These are phyloP conservation scores for Candida lessepsii DNA, from an alignment of 805 yeast genomes.

Conservation along the genomic window DNA sequence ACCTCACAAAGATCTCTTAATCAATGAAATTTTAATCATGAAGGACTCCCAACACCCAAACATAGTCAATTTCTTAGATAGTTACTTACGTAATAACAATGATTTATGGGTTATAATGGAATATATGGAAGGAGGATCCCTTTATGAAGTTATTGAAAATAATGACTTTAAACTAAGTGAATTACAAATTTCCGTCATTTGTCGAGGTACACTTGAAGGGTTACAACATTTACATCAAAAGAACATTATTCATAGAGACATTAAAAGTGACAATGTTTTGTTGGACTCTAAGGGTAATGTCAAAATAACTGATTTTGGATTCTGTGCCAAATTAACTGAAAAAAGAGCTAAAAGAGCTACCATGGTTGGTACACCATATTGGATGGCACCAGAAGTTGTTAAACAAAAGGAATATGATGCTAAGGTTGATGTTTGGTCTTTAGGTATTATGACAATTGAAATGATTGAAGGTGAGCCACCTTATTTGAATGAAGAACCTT, in stretches of 20 bases:
- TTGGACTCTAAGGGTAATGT: conserved; percentile 44
- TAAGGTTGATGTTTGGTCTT: conserved; percentile 79
- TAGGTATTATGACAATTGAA: conserved; percentile 83
- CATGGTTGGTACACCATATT: conserved; percentile 86
- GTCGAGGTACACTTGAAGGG: conserved; percentile 88
- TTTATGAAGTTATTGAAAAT: conserved; percentile 93
- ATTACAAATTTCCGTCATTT: conserved; percentile 87
- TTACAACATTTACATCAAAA: conserved; percentile 87
- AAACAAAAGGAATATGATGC: conserved; percentile 78
- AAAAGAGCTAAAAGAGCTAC: conserved; percentile 73
- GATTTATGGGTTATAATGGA: conserved; percentile 99
- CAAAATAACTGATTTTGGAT: conserved; percentile 47
- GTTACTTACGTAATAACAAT: conserved; percentile 72
- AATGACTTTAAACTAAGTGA: conserved; percentile 71
- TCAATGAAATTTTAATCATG: conserved; percentile 95
- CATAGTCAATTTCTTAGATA: conserved; percentile 91
- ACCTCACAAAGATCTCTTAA: conserved; percentile 91
- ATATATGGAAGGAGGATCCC: conserved; percentile 97
- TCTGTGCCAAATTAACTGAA: conserved; percentile 73
- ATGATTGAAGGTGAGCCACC: conserved; percentile 90
- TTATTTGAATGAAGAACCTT: conserved; percentile 74
- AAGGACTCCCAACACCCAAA: conserved; percentile 92
- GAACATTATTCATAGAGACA: conserved; percentile 77
- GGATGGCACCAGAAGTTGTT: conserved; percentile 91
- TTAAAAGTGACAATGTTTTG: conserved; percentile 46